phyloP scores from a whole-genome alignment of 2,329 filamentous ascomycete genomes.

The Diaporthe humulicola region DNA sequence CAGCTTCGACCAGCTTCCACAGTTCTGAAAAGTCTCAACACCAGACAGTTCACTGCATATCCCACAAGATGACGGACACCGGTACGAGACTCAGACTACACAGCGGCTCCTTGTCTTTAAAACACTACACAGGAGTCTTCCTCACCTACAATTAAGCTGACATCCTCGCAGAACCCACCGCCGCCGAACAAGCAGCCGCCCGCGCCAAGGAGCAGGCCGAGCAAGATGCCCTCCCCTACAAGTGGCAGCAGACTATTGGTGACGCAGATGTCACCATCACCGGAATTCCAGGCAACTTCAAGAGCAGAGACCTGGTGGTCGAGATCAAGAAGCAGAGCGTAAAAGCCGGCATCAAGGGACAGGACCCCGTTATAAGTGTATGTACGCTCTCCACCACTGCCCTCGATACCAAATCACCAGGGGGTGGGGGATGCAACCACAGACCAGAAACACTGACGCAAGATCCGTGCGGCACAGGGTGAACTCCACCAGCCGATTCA shows the following conservation, averaged over 20 bases:
- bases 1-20: conserved; percentile 43
- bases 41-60: not conserved
- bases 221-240: conserved; percentile 93
- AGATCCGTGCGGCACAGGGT: conserved; percentile 69
- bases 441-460: not conserved
- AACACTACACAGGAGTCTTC: not conserved
- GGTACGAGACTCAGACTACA: conserved; percentile 43
- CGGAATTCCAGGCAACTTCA: conserved; percentile 82
- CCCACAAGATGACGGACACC: conserved; percentile 57
- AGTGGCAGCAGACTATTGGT: conserved; percentile 93
- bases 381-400: conserved; percentile 56
- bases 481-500: conserved; percentile 84
- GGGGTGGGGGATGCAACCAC: not conserved
- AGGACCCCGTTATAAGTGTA: conserved; percentile 87
- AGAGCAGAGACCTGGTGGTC: conserved; percentile 86
- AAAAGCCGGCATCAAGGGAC: conserved; percentile 87
- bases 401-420: not conserved
- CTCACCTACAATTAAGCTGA: not conserved
- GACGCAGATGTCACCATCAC: conserved; percentile 86
- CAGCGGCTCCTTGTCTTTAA: not conserved
- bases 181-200: conserved; percentile 70
- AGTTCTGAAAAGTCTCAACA: not conserved
- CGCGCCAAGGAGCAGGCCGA: conserved; percentile 84
- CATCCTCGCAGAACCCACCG: conserved; percentile 59
- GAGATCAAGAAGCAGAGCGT: conserved; percentile 85